Evolutionary conservation across 306 rosid genomes (phyloP).

Genomic region (Castanea sativa): DNA sequence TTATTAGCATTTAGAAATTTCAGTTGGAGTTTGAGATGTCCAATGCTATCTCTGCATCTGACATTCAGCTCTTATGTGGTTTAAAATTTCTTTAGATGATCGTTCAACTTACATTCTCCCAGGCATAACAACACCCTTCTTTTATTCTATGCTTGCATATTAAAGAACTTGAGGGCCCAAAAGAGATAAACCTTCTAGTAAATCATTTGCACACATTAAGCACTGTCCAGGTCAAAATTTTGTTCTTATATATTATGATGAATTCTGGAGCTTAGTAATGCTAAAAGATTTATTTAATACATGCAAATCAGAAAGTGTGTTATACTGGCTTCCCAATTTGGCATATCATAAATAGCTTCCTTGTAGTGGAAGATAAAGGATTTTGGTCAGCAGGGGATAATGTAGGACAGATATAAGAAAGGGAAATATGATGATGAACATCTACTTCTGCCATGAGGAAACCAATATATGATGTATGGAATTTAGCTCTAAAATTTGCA

Average conservation of each 20-base stretch:
- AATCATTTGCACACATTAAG: background rate
- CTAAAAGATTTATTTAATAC: background rate
- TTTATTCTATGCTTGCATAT: background rate
- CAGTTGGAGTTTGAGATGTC: background rate
- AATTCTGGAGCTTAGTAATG: background rate
- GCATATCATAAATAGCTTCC: background rate
- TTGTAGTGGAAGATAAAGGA: background rate
- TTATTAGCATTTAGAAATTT: background rate
- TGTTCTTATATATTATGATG: background rate
- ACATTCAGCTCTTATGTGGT: background rate
- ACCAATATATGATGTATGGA: background rate
- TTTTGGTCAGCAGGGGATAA: background rate
- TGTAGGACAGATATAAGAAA: background rate
- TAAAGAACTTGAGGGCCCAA: background rate
- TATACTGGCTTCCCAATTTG: background rate
- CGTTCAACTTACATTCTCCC: background rate
- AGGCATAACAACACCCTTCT: background rate
- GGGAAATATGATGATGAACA: background rate
- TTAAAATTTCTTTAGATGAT: background rate
- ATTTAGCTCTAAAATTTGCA: background rate
- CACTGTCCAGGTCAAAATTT: background rate
- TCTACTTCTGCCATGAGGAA: background rate
- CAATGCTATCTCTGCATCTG: background rate
- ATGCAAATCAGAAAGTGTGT: background rate
- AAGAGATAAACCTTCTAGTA: background rate